Conservation (phyloP, 108 stramenopile genomes). For the Pseudonitzschia multiseries region DNA sequence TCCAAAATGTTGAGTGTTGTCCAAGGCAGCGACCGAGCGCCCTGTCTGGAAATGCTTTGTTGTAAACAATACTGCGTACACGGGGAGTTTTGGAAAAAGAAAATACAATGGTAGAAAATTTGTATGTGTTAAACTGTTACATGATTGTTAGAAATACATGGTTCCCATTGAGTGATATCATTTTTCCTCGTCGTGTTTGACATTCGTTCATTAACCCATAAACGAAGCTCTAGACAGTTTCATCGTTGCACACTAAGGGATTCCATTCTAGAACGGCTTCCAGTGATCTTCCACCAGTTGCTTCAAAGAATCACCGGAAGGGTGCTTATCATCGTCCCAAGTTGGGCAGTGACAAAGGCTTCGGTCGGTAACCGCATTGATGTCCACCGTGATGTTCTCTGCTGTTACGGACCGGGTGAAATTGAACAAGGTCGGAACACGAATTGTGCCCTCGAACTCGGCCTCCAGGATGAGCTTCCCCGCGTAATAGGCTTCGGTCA, state of each 20-base stretch:
- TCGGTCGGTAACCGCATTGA: conserved; percentile 67
- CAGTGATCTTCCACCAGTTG: not conserved
- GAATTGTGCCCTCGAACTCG: conserved; percentile 47
- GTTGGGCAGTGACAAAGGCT: conserved; percentile 75
- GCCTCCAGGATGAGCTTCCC: conserved; percentile 55
- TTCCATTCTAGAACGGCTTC: not conserved
- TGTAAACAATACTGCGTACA: too few species aligned
- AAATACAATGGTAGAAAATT: too few species aligned
- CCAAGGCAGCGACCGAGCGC: too few species aligned
- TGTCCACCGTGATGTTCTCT: conserved; percentile 57
- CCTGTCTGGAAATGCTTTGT: too few species aligned
- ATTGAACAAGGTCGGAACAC: conserved; percentile 55
- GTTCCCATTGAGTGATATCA: too few species aligned
- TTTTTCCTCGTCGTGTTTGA: not conserved
- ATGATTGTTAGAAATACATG: too few species aligned
- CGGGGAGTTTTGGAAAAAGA: too few species aligned
- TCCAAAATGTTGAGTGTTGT: not conserved
- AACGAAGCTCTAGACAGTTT: not conserved
- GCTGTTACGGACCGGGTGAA: conserved; percentile 49
- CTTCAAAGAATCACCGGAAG: not conserved
- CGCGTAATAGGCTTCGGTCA: conserved; percentile 74
- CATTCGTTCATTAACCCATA: not conserved
- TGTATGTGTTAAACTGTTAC: too few species aligned
- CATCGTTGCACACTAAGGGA: not conserved
- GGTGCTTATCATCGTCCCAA: conserved; percentile 44